A percentile compares a stretch with the other conserved stretches of the same genome.
Conservation (phyloP, 371 early-diverging fungal genomes). For the Mortierella sp. region DNA sequence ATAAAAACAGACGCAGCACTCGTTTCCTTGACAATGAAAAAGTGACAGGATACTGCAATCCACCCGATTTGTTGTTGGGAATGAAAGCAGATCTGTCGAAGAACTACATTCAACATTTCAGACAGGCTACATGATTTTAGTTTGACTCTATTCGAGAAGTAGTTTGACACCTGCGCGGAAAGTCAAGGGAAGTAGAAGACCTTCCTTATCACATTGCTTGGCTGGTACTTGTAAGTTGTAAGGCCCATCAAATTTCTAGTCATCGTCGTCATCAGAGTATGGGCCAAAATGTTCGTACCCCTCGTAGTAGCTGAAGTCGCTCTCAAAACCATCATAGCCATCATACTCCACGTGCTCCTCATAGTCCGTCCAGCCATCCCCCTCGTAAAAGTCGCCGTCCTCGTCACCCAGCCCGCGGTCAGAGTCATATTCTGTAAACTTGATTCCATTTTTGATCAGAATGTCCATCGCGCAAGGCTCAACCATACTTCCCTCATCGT, state of each 20-base stretch:
- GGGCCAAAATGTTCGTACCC: neutral
- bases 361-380: neutral
- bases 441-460: neutral
- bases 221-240: neutral
- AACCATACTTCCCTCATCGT: neutral
- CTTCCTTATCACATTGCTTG: too few species aligned
- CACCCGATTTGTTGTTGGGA: too few species aligned
- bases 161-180: too few species aligned
- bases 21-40: too few species aligned
- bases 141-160: too few species aligned
- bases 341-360: neutral
- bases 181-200: too few species aligned
- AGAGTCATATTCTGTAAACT: neutral
- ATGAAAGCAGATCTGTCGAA: too few species aligned
- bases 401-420: slow-evolving; percentile 11
- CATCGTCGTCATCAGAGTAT: neutral
- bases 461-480: neutral
- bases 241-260: neutral
- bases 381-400: slow-evolving; percentile 13
- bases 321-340: neutral
- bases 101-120: too few species aligned
- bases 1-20: too few species aligned
- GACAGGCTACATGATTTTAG: too few species aligned
- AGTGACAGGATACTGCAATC: too few species aligned
- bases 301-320: neutral